Evolutionary conservation across 2,329 filamentous ascomycete species (phyloP), one percentile per base, ranked within the genome.

Genomic region (Pyricularia sp.): DNA sequence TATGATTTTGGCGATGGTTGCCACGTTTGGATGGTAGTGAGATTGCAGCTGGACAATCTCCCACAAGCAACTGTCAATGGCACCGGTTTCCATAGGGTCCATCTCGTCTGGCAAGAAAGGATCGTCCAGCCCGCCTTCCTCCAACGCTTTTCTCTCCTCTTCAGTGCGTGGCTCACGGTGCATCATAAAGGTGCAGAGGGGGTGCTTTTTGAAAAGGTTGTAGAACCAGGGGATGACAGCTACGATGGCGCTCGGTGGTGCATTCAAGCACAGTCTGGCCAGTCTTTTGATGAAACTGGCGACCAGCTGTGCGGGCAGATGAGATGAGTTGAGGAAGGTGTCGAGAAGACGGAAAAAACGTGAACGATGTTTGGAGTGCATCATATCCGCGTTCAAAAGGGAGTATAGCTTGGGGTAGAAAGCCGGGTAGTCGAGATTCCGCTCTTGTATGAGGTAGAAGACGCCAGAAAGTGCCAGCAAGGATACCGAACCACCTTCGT

Each of bases 281-380:
- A 99, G 82, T n/a, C 91, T 85, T 77, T 99, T 99, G 78, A 99
- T 87, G 76, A 99, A 99, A 75, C 92, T 96, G 13, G 94, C 93
- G 2, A 99, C 90, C 53, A 99, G 81, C 4, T 88, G 86, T 4
- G 91, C 92, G 3, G 96, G 94, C 71, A 99, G 82, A 84, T 99
- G 96, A 3, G 91, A 93, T 0, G 93, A 97, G 4, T 83, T 84
- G 69, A 99, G 83, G 76, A 97, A 99, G 3, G 88, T 92, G 71
- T 97, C 91, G 66, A 99, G 79, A 19, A 97, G 82, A 63, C 94
- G 89, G 78, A 99, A 94, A 78, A 99, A 97, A 65, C 62, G 87
- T 24, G 93, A 96, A 63, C 94, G 88, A 78, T 99, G 89, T 76
- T 94, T 96, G 24, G 93, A 96, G 78, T 99, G 93, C 61, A 99